Base-by-base conservation (phyloP, 768 basidiomycete species). In the Hydnum rufescens region DNA sequence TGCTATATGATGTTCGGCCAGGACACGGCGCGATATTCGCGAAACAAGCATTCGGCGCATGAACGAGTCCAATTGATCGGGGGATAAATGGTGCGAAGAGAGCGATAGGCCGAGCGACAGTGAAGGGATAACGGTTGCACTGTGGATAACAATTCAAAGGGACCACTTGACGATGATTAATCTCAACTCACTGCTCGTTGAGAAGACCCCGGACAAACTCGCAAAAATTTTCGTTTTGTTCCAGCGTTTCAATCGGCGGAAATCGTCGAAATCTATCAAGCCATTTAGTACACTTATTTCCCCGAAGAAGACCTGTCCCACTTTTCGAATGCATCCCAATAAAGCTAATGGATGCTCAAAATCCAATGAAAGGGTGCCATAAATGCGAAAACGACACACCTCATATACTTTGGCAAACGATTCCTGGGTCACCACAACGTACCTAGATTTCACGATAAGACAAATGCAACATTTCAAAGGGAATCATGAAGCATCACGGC, bases 31-130 rank as follows among this genome's bases (percentile, higher is more conserved):
- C 8, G 87, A 89, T 63, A 90, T 89, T 51, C 88, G 74, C 2
- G 88, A 90, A 48, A 87, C 74, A 5, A 93, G 73, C 88, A 93
- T 93, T 23, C 87, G 77, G 23, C 78, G 75, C 81, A 89, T 86
- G 64, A 89, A 87, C 2, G 82, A 72, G 63, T 90, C 87, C 8
- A 92, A 71, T 36, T 74, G 71, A 54, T 88, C 85, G 0, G 88
- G 80, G 0, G 75, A 69, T 4, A 92, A 73, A 61, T 80, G 76
- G 1, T 77, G 80, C 16, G 87, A 88, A 0, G 85, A 77, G n/a
- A 89, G 70, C 23, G 87, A 86, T 30, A 90, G 68, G 3, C 88
- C 86, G 3, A 90, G 75, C 16, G 80, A 78, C 5, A 86, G 71
- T 60, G 71, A 80, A n/a, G 83, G 85, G 54, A 88, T 89, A 8